phyloP scores from a whole-genome alignment of 2,329 filamentous ascomycete species.

The Sporothrix pallida region DNA sequence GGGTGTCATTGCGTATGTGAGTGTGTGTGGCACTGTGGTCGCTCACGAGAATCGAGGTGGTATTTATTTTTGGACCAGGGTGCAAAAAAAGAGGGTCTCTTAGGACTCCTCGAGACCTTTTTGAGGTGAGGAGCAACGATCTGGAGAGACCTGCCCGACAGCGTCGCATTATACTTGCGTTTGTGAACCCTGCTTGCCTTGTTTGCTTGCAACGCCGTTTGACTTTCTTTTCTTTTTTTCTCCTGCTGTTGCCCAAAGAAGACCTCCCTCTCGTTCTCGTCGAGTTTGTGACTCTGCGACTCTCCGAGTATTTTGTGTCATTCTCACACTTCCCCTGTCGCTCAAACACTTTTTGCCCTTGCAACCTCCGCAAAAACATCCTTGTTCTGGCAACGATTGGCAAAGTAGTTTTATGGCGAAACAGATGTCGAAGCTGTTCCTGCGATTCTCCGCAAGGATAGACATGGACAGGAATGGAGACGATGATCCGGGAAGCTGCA shows the following conservation, averaged over 20 bases:
- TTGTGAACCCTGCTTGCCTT: background rate
- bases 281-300: no score
- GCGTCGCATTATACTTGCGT: background rate
- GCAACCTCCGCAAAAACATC: background rate
- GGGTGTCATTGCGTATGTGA: background rate
- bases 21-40: background rate
- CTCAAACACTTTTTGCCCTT: background rate
- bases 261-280: no score
- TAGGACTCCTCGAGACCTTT: no score
- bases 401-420: background rate
- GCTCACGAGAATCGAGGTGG: background rate
- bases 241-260: no score
- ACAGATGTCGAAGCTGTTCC: background rate
- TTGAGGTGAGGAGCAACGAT: background rate
- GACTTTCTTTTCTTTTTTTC: background rate
- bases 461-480: background rate
- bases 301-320: background rate
- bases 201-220: background rate
- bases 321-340: background rate
- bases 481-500: background rate
- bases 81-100: background rate
- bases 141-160: background rate
- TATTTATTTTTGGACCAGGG: slow-evolving; percentile 1
- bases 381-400: background rate
- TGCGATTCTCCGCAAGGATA: background rate